phyloP scores from a whole-genome alignment of 2,329 filamentous ascomycete species.

The Ploettnerulaceae sp. region DNA sequence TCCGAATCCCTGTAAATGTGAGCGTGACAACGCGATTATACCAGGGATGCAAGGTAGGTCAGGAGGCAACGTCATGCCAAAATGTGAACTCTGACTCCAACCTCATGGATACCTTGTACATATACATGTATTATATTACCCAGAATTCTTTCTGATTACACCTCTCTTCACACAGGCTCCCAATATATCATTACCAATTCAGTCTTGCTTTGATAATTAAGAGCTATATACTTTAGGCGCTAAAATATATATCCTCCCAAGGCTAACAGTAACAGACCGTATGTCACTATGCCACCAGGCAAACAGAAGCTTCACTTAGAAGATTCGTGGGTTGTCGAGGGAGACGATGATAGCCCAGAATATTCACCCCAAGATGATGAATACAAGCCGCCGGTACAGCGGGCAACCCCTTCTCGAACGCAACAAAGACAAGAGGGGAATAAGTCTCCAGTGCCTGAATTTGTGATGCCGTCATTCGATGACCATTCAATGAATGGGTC shows the following conservation, averaged over 20 bases:
- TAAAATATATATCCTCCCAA: too few species aligned
- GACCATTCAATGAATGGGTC: conserved; percentile 30
- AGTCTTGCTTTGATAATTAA: not conserved
- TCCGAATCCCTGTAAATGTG: conserved; percentile 16
- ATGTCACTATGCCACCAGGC: conserved; percentile 21
- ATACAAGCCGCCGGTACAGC: conserved; percentile 13
- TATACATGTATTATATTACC: too few species aligned
- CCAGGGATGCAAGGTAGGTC: conserved; percentile 18
- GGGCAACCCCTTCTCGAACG: conserved; percentile 22
- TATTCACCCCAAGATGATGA: conserved; percentile 22
- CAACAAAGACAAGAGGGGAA: conserved; percentile 19
- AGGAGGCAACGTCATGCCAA: conserved; percentile 25
- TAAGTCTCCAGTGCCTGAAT: conserved; percentile 31
- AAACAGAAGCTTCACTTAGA: conserved; percentile 25
- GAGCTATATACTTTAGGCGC: not conserved
- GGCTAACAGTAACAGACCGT: not conserved
- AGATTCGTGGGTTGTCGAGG: conserved; percentile 34
- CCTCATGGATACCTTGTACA: too few species aligned
- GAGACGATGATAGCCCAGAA: conserved; percentile 21
- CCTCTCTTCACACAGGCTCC: too few species aligned
- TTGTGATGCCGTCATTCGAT: conserved; percentile 34
- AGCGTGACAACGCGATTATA: conserved; percentile 7
- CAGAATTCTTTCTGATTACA: too few species aligned
- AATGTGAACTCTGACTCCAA: not conserved
- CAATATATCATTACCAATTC: too few species aligned